Conservation (phyloP, 805 yeast genomes). For the Blastobotrys chiropterorum region DNA sequence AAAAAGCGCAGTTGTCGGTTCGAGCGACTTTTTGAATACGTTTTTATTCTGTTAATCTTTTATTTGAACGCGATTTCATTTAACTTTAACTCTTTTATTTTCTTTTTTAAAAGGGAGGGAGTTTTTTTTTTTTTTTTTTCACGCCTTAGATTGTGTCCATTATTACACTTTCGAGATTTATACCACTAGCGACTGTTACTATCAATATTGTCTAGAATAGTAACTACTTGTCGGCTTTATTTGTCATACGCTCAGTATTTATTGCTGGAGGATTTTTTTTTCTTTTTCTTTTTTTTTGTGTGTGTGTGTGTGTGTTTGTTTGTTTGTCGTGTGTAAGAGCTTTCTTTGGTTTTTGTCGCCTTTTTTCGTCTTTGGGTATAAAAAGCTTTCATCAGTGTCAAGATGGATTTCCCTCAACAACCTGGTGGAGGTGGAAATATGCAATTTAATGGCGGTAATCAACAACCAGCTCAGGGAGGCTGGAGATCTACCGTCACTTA, state of each 20-base stretch:
- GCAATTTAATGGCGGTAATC: constrained; percentile 1
- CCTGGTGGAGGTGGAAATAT: background rate
- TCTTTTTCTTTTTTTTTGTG: background rate
- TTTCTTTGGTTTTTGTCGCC: background rate
- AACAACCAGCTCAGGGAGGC: constrained; percentile 9
- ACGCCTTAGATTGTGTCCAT: background rate
- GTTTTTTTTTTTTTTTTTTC: background rate
- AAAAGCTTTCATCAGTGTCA: too few species aligned
- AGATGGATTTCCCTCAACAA: background rate
- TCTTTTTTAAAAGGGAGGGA: background rate
- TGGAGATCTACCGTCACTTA: constrained; percentile 18
- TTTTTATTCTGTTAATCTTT: background rate
- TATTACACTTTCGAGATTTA: background rate
- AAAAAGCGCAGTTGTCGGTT: background rate
- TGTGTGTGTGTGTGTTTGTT: too few species aligned
- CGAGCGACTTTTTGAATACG: background rate
- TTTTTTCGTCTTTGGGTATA: too few species aligned
- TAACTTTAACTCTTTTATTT: background rate
- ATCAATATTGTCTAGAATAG: background rate
- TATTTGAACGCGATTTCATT: background rate
- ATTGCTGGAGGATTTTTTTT: background rate
- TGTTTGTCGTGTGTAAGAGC: background rate
- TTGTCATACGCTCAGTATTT: background rate
- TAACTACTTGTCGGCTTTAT: background rate
- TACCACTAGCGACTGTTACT: background rate